Base-by-base conservation (phyloP, 73 alveolate genomes). In the Uronychia binucleata region DNA sequence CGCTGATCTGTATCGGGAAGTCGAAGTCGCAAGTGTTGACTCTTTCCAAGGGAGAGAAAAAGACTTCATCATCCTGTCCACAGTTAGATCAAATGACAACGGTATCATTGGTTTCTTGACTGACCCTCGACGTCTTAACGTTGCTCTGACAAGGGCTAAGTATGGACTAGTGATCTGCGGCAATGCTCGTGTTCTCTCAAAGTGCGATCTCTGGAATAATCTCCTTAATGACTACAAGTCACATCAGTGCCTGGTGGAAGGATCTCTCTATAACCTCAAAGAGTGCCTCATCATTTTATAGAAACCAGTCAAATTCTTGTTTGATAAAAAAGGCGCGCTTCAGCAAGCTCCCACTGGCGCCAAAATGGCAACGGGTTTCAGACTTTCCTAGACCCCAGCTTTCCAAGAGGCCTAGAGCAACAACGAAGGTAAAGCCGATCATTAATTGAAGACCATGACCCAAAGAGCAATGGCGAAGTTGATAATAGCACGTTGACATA, bases 21-120 rank as follows among this genome's bases (percentile, higher is more conserved):
- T 98, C n/a, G 99, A 98, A 92, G 98, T 98, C 25, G 99, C 99
- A 28, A 97, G 99, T 1, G 99, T 99, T 26, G 99, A 99, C 91
- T 93, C 99, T 67, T 99, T 98, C 87, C 98, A 99, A 94, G 99
- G 99, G 46, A 94, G 99, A 93, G 99, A 99, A 88, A 99, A 99
- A 89, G 99, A 97, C 88, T 97, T 97, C 93, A 98, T 99, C 33
- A 95, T 99, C 46, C 92, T 99, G 59, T 96, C 99, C 25, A 97
- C 99, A 93, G 99, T 99, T 27, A 90, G 99, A 88, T 89, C 98
- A 75, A 98, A 98, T 86, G 98, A 98, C 81, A 96, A 88, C 33
- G 91, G 92, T 80, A 99, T 99, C 1, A 96, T 98, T 33, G 99
- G 99, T 57, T 99, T 99, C 92, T 93, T 99, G 82, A 96, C 97